Evolutionary conservation across 179 eudicot species (phyloP), one percentile per base, ranked within the genome.

Genomic region (Actinidia chinensis): DNA sequence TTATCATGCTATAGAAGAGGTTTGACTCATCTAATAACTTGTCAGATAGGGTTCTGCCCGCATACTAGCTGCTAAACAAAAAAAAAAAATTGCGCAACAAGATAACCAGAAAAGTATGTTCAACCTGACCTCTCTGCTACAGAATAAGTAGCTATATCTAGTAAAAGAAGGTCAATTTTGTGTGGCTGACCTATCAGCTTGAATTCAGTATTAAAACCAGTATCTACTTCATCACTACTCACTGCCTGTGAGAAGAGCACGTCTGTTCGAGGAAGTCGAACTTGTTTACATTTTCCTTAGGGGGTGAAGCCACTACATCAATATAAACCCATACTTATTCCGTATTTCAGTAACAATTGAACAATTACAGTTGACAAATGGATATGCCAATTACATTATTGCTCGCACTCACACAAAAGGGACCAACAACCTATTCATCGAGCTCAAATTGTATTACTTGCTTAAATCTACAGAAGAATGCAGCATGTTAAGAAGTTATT

Each of bases 401-500:
- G 43, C 25, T 47, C 58, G 1, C 5, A 28, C 1, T 4, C 43
- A 55, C 23, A 14, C 46, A n/a, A 50, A 55, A 56, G 50, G 28
- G 28, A 25, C 22, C 33, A 40, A 18, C 46, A 65, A 18, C 8
- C 60, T 56, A 25, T 47, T 64, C 50, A 66, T 18, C 5, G 40
- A 66, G 48, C 61, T 36, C 48, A 28, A 51, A 6, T 47, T 42
- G n/a, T 23, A 48, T 17, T 10, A 46, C 36, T 42, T 5, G 13
- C 60, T 23, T 63, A 10, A 9, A 28, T 14, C 17, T 17, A 28
- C 1, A 28, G 33, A 5, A 46, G 28, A 61, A 61, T 28, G 6
- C 22, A 4, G 50, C 60, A 65, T 7, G 23, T 66, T n/a, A 11
- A 15, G 8, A 65, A 28, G n/a, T 58, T 78, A 6, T 28, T 87